Base-by-base conservation (phyloP, 2,329 filamentous ascomycete genomes). In the Curvularia sp. region DNA sequence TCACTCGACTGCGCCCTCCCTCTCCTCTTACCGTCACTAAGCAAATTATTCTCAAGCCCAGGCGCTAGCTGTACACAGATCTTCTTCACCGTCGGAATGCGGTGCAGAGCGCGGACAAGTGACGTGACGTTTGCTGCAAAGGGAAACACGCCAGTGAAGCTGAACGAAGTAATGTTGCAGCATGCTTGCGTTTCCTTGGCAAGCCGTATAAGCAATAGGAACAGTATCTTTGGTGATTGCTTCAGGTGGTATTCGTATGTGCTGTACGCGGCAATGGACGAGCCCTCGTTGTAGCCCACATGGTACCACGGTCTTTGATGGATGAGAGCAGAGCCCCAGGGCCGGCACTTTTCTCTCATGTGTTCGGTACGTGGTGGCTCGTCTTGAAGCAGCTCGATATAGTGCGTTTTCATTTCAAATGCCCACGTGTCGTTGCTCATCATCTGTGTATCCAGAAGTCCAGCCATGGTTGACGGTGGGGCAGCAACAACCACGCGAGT, bases 261-360 rank as follows among this genome's bases (percentile, higher is more conserved):
- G 47, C 84, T 84, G 76, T 91, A 93, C 5, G 86, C 88, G 57
- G 83, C 83, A n/a, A 89, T 83, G 4, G 87, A 91, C 0, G 89
- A 91, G 8, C 89, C 89, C 77, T 94, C 90, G 71, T 93, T 93
- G 63, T 92, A 84, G 1, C 85, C 79, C 0, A 92, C 68, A 18
- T 84, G 82, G 0, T 81, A 82, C 90, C 91, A 93, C 1, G 84
- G 84, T 1, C 85, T 82, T n/a, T 84, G 78, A 26, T 82, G 81
- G 44, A 91, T 83, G 0, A 92, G 75, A 24, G 69, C 52, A 0
- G 59, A 57, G 18, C 67, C 52, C 61, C 67, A 67, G 6, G 66
- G 62, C 5, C 69, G 65, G 38, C 65, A 65, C 8, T 52, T 41
- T 10, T 47, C 55, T 7, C 56, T 42, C 38, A 51, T 39, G 20